Evolutionary conservation across 2,329 filamentous ascomycete genomes (phyloP).

Genomic region (Fusarium papillatum): DNA sequence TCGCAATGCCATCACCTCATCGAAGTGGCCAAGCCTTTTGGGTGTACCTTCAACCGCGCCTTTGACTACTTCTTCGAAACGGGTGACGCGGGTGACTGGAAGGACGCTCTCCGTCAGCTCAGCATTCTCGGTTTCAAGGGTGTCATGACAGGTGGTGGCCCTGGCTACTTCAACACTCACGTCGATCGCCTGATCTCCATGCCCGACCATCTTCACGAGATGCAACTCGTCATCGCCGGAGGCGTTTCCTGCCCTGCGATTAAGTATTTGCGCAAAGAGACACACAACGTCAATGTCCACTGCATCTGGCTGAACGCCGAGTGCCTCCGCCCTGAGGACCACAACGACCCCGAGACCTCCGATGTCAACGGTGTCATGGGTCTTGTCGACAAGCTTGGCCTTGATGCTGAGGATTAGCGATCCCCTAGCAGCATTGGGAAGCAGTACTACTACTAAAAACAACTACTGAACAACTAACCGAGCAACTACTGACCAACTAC

Average conservation of each 20-base stretch:
- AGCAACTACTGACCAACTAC: neutral
- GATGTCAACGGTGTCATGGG: conserved; percentile 42
- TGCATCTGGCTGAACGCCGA: conserved; percentile 64
- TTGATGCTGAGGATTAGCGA: conserved; percentile 43
- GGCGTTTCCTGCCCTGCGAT: conserved; percentile 62
- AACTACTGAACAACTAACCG: neutral
- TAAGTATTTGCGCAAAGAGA: conserved; percentile 38
- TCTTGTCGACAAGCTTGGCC: conserved; percentile 38
- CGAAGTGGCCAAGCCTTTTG: conserved; percentile 54
- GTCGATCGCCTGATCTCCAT: conserved; percentile 52
- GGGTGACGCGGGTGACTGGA: conserved; percentile 30
- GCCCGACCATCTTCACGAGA: conserved; percentile 41
- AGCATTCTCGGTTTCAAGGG: conserved; percentile 61
- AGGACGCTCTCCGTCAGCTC: conserved; percentile 50
- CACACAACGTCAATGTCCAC: conserved; percentile 40
- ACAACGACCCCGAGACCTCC: conserved; percentile 39
- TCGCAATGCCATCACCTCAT: conserved; percentile 57
- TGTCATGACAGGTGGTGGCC: conserved; percentile 67
- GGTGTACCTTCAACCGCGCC: conserved; percentile 68
- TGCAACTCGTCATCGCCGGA: conserved; percentile 67
- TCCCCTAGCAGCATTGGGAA: conserved; percentile 46
- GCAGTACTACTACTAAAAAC: conserved; percentile 28
- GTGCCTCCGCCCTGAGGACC: conserved; percentile 32
- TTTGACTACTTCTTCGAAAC: conserved; percentile 62
- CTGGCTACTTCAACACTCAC: conserved; percentile 57